Evolutionary conservation across 2,329 filamentous ascomycete species (phyloP), one percentile per base, ranked within the genome.

Genomic region (Trichoderma sp.): DNA sequence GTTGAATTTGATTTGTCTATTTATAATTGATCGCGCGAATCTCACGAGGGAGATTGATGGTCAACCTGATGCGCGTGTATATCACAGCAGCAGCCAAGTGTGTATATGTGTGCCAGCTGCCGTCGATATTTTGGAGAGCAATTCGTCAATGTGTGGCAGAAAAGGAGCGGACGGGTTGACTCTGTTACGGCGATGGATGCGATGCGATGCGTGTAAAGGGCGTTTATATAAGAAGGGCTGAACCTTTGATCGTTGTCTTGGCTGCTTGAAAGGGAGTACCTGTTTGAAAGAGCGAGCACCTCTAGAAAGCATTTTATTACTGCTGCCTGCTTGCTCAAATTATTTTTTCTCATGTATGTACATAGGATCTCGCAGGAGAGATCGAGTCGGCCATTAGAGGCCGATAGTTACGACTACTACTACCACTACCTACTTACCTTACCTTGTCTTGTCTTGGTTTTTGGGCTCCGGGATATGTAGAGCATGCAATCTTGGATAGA

Each of bases 281-380:
- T 64, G 29, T 72, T 72, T 72, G 69, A 50, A 64, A 35, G 69
- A 72, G 69, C 59, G 59, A 64, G 59, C 59, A 45, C 12, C 29
- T 45, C 41, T 31, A 71, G 38, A 71, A 29, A 62, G 59, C 27
- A n/a, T 29, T 29, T 31, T 33, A 59, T 41, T 33, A 31, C 45
- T 71, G 24, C n/a, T 64, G 59, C 56, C 18, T 53, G 50, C 50
- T 56, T 45, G 69, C 56, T 64, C 38, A 24, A 9, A 45, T 12
- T 50, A 63, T 72, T 53, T 64, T 64, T 72, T 60, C 59, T 72
- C 69, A 72, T 63, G 69, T 63, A 72, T 72, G 69, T 72, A 64
- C 59, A 72, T 72, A 72, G 59, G 59, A 63, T 72, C 69, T 72
- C 69, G 56, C 27, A 50, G 69, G 69, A 72, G 69, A 45, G 69